A percentile compares a stretch with the other conserved stretches of the same genome.
These are phyloP conservation scores for Calocera cornea DNA, from an alignment of 768 basidiomycete genomes.

Conservation along the genomic window DNA sequence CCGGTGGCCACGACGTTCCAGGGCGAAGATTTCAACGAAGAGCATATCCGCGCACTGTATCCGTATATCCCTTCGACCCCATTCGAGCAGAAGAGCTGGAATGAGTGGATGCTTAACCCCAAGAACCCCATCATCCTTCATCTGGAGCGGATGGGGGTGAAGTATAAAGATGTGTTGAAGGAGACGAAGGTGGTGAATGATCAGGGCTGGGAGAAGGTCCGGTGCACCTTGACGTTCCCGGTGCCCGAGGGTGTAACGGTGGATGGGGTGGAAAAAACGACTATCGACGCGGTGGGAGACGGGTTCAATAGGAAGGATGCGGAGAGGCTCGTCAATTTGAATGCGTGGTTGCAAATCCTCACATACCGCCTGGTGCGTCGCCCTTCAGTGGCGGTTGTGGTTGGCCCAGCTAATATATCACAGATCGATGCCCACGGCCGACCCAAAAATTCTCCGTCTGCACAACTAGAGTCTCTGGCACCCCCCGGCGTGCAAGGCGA, in stretches of 20 bases:
- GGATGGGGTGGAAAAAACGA: neutral
- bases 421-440: neutral
- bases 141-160: neutral
- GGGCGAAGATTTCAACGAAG: neutral
- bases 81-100: neutral
- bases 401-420: neutral
- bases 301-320: neutral
- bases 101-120: neutral
- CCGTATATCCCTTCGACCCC: neutral
- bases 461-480: too few species aligned
- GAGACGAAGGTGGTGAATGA: neutral
- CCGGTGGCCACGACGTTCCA: neutral
- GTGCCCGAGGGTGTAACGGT: neutral
- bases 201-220: neutral
- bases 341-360: neutral
- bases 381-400: neutral
- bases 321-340: neutral
- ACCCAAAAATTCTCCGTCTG: too few species aligned
- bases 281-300: neutral
- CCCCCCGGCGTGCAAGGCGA: too few species aligned
- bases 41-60: neutral
- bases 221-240: neutral
- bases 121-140: neutral
- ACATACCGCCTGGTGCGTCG: neutral
- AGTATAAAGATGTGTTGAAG: neutral